These are phyloP conservation scores for Fusarium palustre DNA, from an alignment of 2,329 filamentous ascomycete species.

Conservation along the genomic window DNA sequence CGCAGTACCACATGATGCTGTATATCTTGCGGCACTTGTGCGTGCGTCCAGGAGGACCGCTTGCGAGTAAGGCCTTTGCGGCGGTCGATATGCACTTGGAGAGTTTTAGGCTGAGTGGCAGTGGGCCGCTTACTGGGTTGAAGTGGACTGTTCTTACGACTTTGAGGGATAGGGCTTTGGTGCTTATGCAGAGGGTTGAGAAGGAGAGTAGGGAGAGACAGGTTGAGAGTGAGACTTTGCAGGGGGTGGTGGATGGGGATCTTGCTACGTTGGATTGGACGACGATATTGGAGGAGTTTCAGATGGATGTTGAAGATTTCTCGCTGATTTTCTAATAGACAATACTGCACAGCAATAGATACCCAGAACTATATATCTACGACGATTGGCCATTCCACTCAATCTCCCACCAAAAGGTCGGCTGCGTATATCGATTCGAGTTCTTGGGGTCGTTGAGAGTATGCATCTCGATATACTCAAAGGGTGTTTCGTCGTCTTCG, in stretches of 20 bases:
- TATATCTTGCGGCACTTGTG: conserved; percentile 59
- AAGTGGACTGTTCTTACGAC: conserved; percentile 51
- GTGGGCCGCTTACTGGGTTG: conserved; percentile 21
- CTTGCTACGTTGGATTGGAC: conserved; percentile 47
- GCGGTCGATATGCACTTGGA: conserved; percentile 32
- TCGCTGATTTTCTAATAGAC: conserved; percentile 35
- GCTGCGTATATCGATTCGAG: background rate
- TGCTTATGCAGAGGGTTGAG: conserved; percentile 35
- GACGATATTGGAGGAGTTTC: conserved; percentile 48
- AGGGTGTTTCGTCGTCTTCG: background rate
- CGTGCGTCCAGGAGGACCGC: conserved; percentile 50
- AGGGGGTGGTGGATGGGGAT: background rate
- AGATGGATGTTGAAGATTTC: conserved; percentile 43
- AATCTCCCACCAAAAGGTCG: too few species aligned
- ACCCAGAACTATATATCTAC: too few species aligned
- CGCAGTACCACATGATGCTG: conserved; percentile 58
- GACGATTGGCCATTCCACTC: too few species aligned
- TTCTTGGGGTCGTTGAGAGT: accelerated
- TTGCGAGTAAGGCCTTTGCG: conserved; percentile 51
- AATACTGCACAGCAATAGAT: too few species aligned
- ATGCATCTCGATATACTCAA: accelerated
- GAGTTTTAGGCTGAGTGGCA: background rate
- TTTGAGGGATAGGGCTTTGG: conserved; percentile 48
- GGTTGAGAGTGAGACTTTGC: background rate
- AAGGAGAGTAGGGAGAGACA: background rate